Percentiles rank a stretch among this genome's conserved stretches.
These are phyloP conservation scores for Septoria linicola DNA, from an alignment of 2,329 filamentous ascomycete genomes.

Conservation along the genomic window DNA sequence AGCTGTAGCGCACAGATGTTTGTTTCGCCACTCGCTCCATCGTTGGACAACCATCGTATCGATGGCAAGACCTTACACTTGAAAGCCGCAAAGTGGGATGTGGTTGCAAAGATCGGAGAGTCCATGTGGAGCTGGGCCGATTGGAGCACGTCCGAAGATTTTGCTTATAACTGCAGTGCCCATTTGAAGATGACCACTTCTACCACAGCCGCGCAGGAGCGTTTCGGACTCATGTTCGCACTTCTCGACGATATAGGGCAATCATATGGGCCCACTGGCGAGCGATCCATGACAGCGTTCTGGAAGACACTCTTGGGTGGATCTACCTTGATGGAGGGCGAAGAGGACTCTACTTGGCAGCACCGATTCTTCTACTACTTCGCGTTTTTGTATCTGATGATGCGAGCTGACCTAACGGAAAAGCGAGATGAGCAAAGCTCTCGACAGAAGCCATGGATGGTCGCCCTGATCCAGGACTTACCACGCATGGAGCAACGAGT, in stretches of 20 bases:
- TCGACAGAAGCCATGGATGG: neutral
- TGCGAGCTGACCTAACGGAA: neutral
- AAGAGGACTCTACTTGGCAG: neutral
- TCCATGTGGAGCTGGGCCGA: neutral
- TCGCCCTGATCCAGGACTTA: neutral
- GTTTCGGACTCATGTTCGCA: neutral
- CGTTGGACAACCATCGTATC: neutral
- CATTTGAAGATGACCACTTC: neutral
- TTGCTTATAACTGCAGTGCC: neutral
- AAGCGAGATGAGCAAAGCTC: neutral
- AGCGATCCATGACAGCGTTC: neutral
- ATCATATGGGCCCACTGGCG: neutral
- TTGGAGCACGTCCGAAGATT: neutral
- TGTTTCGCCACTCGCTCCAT: neutral
- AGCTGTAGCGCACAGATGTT: neutral
- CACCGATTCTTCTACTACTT: neutral
- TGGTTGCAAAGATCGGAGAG: neutral
- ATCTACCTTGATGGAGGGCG: neutral
- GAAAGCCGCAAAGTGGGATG: neutral
- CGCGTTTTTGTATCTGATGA: neutral
- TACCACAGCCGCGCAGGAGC: neutral
- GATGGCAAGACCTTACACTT: neutral
- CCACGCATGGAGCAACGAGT: neutral
- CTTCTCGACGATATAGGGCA: neutral
- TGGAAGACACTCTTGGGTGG: neutral